Evolutionary conservation across 2,329 filamentous ascomycete genomes (phyloP).

Genomic region (Calonectria pseudoreteaudii): DNA sequence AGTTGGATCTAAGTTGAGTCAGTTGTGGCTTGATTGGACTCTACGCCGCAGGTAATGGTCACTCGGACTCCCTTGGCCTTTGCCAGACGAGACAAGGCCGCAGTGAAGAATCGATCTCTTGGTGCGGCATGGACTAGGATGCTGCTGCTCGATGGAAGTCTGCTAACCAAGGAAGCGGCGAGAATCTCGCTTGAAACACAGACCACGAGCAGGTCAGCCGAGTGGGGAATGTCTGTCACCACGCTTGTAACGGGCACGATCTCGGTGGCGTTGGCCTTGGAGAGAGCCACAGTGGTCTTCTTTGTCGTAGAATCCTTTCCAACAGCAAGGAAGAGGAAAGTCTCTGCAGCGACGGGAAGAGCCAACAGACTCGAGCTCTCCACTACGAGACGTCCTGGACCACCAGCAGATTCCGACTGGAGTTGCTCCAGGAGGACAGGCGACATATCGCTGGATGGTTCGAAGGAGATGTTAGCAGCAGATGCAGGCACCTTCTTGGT

Average conservation of each 20-base stretch:
- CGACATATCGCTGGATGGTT: background rate
- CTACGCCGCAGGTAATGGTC: background rate
- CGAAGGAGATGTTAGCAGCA: background rate
- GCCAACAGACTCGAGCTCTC: background rate
- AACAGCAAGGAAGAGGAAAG: background rate
- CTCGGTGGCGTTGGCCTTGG: background rate
- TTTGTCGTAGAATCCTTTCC: background rate
- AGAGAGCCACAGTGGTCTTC: background rate
- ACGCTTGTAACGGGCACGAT: background rate
- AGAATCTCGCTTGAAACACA: background rate
- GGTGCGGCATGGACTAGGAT: background rate
- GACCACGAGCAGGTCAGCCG: background rate
- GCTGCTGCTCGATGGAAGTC: background rate
- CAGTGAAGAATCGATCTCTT: background rate
- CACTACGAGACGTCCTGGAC: background rate
- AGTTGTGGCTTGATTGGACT: background rate
- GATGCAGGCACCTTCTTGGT: background rate
- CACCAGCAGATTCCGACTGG: background rate
- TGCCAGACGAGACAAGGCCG: background rate
- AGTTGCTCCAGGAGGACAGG: background rate
- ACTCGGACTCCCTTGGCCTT: background rate
- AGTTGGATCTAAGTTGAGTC: background rate
- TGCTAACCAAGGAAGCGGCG: background rate
- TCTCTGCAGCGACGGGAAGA: background rate
- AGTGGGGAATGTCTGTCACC: background rate